Evolutionary conservation across 2,329 filamentous ascomycete genomes (phyloP), one percentile per base, ranked within the genome.

Genomic region (Macrophomina tecta): DNA sequence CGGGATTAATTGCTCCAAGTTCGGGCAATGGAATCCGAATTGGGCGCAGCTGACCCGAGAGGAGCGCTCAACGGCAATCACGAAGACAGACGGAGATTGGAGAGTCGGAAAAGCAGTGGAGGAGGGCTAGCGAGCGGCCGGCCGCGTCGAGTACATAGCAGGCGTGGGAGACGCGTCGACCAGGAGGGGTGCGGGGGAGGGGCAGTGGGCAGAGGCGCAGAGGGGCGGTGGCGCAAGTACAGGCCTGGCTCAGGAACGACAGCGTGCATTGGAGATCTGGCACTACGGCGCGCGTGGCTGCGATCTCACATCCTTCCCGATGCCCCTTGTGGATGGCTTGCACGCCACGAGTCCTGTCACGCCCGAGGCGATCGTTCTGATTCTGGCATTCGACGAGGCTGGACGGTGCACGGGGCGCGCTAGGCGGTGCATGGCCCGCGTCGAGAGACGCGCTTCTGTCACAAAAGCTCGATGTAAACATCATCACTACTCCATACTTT

Each of bases 21-120:
- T 62, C 58, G 58, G 58, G 58, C 58, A 62, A 62, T 62, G 58
- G 58, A 62, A 62, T 62, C 58, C 58, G 58, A 49, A 28, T n/a
- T n/a, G 42, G 8, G 34, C 38, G 42, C 45, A 49, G 32, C 32
- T 23, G 58, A 30, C 58, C 58, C 42, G 42, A 23, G 30, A n/a
- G 12, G 30, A 45, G 48, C 4, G 5, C 30, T 40, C 14, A n/a
- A 12, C 58, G 58, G 32, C 16, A 51, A 62, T 9, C 3, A 40
- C 5, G 16, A n/a, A 3, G 5, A 5, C 12, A 14, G n/a, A 38
- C 40, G 12, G 11, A 42, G 16, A 34, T 16, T 14, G n/a, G 30
- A 14, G 14, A 28, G 23, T 23, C 23, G 23, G 23, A 23, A 23
- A 23, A 23, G 38, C 23, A 55, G 28, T 18, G 34, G 18, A 55